These are phyloP conservation scores for Nepenthes gracilis DNA, from an alignment of 148 eudicot genomes.

Conservation along the genomic window DNA sequence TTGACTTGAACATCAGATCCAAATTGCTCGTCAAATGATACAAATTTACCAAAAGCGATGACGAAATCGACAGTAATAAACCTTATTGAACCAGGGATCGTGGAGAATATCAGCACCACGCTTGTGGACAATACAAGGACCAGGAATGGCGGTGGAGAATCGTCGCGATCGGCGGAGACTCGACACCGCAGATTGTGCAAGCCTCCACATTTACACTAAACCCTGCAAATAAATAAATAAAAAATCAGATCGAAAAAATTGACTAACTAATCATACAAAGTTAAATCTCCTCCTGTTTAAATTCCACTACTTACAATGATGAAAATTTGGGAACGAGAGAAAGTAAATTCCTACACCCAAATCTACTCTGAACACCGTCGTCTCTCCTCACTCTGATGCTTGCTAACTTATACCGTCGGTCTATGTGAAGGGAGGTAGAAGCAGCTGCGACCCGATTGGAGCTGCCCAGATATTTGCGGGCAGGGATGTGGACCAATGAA, in stretches of 20 bases:
- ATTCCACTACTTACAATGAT: conserved; percentile 2
- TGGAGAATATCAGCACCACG: conserved; percentile 97
- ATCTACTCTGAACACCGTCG: too few relatives aligned
- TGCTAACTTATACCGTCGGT: too few relatives aligned
- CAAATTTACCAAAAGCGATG: background rate
- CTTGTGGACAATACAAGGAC: conserved; percentile 89
- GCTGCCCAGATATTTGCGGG: too few relatives aligned
- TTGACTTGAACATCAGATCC: too few relatives aligned
- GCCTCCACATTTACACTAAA: conserved; percentile 40
- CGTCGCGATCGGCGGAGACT: conserved; percentile 45
- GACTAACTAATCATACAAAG: background rate
- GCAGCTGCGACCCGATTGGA: too few relatives aligned
- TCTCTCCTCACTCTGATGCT: too few relatives aligned
- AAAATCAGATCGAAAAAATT: conserved; percentile 1
- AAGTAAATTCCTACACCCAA: too few relatives aligned
- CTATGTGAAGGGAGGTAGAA: too few relatives aligned
- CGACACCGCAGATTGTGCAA: conserved; percentile 54
- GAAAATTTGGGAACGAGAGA: background rate
- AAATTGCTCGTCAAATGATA: too few relatives aligned
- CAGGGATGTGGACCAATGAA: too few relatives aligned
- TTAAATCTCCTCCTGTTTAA: background rate
- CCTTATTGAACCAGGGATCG: conserved; percentile 99
- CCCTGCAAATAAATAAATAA: background rate
- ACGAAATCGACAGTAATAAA: background rate
- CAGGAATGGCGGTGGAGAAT: conserved; percentile 63